A percentile compares a stretch with the other conserved stretches of the same genome.
Evolutionary conservation across 768 basidiomycete species (phyloP).

Genomic region (Rhodocollybia butyracea): DNA sequence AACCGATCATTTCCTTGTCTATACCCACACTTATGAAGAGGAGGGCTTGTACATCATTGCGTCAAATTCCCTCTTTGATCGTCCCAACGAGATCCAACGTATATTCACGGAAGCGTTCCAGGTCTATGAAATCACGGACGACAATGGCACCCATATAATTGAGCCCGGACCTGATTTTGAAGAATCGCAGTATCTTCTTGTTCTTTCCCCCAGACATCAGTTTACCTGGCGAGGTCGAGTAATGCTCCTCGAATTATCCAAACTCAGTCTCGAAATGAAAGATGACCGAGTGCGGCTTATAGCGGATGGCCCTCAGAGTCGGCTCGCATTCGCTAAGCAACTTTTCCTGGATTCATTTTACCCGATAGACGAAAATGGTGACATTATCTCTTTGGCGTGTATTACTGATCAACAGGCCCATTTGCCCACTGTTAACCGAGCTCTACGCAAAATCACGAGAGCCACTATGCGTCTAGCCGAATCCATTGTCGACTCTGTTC

Average conservation of each 20-base stretch:
- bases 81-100: conserved; percentile 71
- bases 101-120: conserved; percentile 87
- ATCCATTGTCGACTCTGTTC: conserved; percentile 88
- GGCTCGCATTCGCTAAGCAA: conserved; percentile 74
- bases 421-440: conserved; percentile 82
- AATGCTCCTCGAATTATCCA: conserved; percentile 71
- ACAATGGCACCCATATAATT: conserved; percentile 45
- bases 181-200: conserved; percentile 72
- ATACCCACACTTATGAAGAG: conserved; percentile 81
- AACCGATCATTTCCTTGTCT: conserved; percentile 91
- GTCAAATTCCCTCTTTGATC: conserved; percentile 68
- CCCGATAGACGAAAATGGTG: conserved; percentile 63
- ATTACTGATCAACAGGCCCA: conserved; percentile 86
- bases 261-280: conserved; percentile 76
- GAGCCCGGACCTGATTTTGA: conserved; percentile 40
- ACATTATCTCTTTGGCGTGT: conserved; percentile 43
- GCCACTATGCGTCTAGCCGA: conserved; percentile 89
- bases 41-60: conserved; percentile 93
- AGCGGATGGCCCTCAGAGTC: conserved; percentile 82
- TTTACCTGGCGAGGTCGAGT: conserved; percentile 94
- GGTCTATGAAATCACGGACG: conserved; percentile 58
- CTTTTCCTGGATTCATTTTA: conserved; percentile 66
- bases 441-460: conserved; percentile 86
- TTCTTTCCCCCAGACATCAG: conserved; percentile 79
- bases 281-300: conserved; percentile 90